phyloP scores from a whole-genome alignment of 306 rosid genomes.

The cucumber (Cucumis sativus) region DNA sequence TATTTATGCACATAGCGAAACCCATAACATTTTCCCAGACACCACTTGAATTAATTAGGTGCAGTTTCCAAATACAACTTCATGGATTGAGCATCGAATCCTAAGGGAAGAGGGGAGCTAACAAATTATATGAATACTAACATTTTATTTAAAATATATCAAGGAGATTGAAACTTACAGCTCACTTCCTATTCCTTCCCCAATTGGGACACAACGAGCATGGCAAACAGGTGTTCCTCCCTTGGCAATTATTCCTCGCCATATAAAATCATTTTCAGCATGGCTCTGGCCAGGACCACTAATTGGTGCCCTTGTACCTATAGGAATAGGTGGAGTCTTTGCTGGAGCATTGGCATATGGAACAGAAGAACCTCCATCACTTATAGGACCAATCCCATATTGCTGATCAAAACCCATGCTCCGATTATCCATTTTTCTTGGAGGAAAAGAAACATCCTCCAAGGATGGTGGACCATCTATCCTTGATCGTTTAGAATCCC shows the following conservation, averaged over 20 bases:
- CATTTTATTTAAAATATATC: background rate
- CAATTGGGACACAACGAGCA: slow-evolving; percentile 87
- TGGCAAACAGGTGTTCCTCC: slow-evolving; percentile 97
- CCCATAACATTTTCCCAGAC: background rate
- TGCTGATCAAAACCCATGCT: slow-evolving; percentile 41
- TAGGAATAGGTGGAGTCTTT: slow-evolving; percentile 46
- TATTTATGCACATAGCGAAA: background rate
- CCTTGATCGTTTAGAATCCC: slow-evolving; percentile 73
- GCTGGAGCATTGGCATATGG: slow-evolving; percentile 38
- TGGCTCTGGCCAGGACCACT: slow-evolving; percentile 41
- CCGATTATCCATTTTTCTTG: slow-evolving; percentile 44
- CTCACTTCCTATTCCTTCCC: slow-evolving; percentile 68
- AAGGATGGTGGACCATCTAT: slow-evolving; percentile 43
- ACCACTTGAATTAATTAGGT: background rate
- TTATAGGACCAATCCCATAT: slow-evolving; percentile 34
- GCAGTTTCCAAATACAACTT: background rate
- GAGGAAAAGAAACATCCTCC: slow-evolving; percentile 44
- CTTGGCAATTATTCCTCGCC: slow-evolving; percentile 95
- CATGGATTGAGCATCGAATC: background rate
- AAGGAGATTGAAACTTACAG: slow-evolving; percentile 58
- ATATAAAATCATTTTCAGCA: slow-evolving; percentile 58
- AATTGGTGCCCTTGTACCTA: slow-evolving; percentile 29
- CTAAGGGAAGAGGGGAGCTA: background rate
- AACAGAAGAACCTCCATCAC: slow-evolving; percentile 32
- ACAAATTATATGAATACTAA: slow-evolving; percentile 1